Evolutionary conservation across 768 basidiomycete genomes (phyloP).

Genomic region (Auricularia auricula-judae): DNA sequence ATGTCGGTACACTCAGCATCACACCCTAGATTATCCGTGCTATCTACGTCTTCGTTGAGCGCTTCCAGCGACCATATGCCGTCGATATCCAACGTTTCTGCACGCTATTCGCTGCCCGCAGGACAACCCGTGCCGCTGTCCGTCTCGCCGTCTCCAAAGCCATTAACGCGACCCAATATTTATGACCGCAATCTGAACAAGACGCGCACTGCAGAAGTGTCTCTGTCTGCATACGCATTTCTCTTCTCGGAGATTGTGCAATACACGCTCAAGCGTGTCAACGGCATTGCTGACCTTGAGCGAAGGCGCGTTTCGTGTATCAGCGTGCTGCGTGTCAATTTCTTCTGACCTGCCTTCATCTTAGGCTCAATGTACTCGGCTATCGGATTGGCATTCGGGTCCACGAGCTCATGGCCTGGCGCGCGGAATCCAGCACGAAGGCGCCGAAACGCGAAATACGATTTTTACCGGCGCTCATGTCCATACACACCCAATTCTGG

Average conservation of each 20-base stretch:
- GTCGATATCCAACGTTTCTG: not conserved
- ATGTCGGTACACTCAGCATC: conserved; percentile 43
- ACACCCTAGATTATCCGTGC: conserved; percentile 55
- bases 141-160: conserved; percentile 7
- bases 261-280: conserved; percentile 92
- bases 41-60: conserved; percentile 44
- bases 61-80: not conserved
- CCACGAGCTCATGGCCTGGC: conserved; percentile 78
- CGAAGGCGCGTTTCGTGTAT: conserved; percentile 44
- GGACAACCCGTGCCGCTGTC: not conserved
- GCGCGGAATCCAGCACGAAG: conserved; percentile 65
- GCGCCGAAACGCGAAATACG: conserved; percentile 89
- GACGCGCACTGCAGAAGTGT: conserved; percentile 74
- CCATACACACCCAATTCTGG: conserved; percentile 93
- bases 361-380: conserved; percentile 81
- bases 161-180: conserved; percentile 53
- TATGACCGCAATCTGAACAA: conserved; percentile 88
- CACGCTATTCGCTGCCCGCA: conserved; percentile 1
- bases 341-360: not conserved
- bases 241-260: conserved; percentile 89
- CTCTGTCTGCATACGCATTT: conserved; percentile 74
- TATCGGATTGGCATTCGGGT: conserved; percentile 85
- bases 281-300: conserved; percentile 92
- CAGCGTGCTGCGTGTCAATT: not conserved
- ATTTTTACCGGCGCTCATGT: conserved; percentile 84